A percentile compares a stretch with the other conserved stretches of the same genome.
Evolutionary conservation across 305 asterid species (phyloP).

Genomic region (Solanum hybrid): DNA sequence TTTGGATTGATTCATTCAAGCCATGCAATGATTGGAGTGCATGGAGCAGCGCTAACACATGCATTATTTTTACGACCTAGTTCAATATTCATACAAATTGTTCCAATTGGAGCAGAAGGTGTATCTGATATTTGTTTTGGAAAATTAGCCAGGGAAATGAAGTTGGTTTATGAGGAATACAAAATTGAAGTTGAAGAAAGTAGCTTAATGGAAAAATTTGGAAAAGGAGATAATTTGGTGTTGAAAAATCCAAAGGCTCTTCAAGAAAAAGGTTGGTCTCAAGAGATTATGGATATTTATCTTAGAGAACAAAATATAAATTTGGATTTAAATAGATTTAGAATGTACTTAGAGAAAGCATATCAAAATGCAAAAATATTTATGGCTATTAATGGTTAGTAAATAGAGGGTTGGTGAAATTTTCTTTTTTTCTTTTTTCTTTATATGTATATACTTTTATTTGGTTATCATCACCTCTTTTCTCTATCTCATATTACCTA

Average conservation of each 20-base stretch:
- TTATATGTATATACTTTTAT: neutral
- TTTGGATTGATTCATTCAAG: slow-evolving; percentile 10
- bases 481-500: neutral
- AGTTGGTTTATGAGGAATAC: slow-evolving; percentile 12
- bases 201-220: slow-evolving; percentile 3
- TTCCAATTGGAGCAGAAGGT: slow-evolving; percentile 13
- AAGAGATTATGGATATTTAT: slow-evolving; percentile 8
- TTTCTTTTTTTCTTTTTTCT: neutral
- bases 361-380: neutral
- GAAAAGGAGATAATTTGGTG: slow-evolving; percentile 1
- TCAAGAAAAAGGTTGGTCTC: slow-evolving; percentile 13
- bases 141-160: neutral
- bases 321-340: neutral
- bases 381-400: slow-evolving; percentile 2
- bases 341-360: neutral
- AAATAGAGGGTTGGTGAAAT: neutral
- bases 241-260: slow-evolving; percentile 8
- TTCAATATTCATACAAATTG: slow-evolving; percentile 11
- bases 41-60: slow-evolving; percentile 20
- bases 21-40: slow-evolving; percentile 19
- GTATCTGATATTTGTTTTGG: slow-evolving; percentile 10
- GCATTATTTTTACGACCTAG: slow-evolving; percentile 7
- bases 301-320: slow-evolving; percentile 7
- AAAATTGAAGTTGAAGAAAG: slow-evolving; percentile 12
- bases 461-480: neutral